phyloP scores from a whole-genome alignment of 192 early-diverging fungal species.

The Haplosporangium gracile region DNA sequence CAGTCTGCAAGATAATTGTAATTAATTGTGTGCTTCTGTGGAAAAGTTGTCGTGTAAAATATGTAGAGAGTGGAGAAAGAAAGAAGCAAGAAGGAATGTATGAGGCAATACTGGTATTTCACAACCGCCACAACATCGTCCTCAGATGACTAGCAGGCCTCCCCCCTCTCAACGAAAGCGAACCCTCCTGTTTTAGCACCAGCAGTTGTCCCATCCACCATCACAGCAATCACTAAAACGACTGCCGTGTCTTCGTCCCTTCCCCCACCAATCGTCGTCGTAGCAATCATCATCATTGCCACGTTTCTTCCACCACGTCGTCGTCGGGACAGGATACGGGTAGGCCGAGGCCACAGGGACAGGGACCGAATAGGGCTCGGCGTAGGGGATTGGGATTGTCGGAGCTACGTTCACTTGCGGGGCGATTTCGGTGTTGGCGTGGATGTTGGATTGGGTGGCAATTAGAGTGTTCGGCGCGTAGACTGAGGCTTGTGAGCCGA shows the following conservation, averaged over 20 bases:
- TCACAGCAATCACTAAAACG: background rate
- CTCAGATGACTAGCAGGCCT: too few relatives aligned
- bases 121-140: too few relatives aligned
- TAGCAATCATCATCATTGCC: background rate
- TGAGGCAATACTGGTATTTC: background rate
- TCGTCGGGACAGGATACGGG: slow-evolving; percentile 18
- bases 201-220: background rate
- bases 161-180: too few relatives aligned
- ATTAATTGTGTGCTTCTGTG: too few relatives aligned
- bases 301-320: background rate
- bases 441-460: slow-evolving; percentile 28
- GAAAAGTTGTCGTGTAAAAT: too few relatives aligned
- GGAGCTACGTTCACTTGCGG: slow-evolving; percentile 40
- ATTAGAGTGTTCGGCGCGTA: background rate
- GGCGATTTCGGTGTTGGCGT: slow-evolving; percentile 44
- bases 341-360: slow-evolving; percentile 21
- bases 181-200: background rate
- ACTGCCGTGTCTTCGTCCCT: background rate
- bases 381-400: slow-evolving; percentile 35
- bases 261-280: background rate
- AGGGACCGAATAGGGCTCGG: slow-evolving; percentile 29
- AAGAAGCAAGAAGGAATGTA: too few relatives aligned
- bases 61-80: background rate
- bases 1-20: too few relatives aligned
- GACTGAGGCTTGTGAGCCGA: background rate